Evolutionary conservation across 768 basidiomycete genomes (phyloP).

Genomic region (Guyanaporus albipodus): DNA sequence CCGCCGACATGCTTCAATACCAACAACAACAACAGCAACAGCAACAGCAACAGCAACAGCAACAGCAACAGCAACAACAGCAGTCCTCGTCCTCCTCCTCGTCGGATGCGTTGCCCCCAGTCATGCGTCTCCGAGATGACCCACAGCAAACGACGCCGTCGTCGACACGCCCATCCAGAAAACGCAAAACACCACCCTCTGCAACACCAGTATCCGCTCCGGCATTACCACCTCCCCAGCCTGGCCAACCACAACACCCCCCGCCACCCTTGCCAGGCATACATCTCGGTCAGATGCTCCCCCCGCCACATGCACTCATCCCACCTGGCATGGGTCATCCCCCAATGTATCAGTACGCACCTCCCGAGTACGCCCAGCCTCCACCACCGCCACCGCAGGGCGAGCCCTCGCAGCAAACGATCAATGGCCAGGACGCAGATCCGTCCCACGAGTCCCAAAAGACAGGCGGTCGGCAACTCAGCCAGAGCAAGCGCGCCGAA

Average conservation of each 20-base stretch:
- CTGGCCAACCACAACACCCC: slow-evolving; percentile 30
- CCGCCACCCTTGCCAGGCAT: slow-evolving; percentile 35
- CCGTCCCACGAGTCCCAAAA: slow-evolving; percentile 3
- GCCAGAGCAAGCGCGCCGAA: slow-evolving; percentile 83
- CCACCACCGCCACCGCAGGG: slow-evolving; percentile 23
- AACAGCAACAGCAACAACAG: too few relatives aligned
- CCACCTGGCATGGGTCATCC: slow-evolving; percentile 34
- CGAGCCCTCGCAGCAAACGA: slow-evolving; percentile 27
- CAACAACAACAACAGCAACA: slow-evolving; percentile 19
- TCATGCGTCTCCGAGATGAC: slow-evolving; percentile 66
- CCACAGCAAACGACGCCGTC: slow-evolving; percentile 20
- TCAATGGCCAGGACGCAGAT: slow-evolving; percentile 18
- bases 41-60: too few relatives aligned
- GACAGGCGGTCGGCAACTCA: slow-evolving; percentile 52
- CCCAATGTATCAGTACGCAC: slow-evolving; percentile 34
- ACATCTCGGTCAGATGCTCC: slow-evolving; percentile 50
- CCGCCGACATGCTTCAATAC: slow-evolving; percentile 29
- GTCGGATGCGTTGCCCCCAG: slow-evolving; percentile 17
- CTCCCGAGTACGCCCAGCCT: slow-evolving; percentile 30
- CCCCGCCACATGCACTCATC: slow-evolving; percentile 52
- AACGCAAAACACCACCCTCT: slow-evolving; percentile 70
- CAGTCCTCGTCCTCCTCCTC: too few relatives aligned
- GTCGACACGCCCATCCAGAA: slow-evolving; percentile 39
- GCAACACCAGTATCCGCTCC: slow-evolving; percentile 24
- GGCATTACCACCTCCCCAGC: slow-evolving; percentile 15